Conservation (phyloP, 305 asterid species). For the Coffea humblotiana region DNA sequence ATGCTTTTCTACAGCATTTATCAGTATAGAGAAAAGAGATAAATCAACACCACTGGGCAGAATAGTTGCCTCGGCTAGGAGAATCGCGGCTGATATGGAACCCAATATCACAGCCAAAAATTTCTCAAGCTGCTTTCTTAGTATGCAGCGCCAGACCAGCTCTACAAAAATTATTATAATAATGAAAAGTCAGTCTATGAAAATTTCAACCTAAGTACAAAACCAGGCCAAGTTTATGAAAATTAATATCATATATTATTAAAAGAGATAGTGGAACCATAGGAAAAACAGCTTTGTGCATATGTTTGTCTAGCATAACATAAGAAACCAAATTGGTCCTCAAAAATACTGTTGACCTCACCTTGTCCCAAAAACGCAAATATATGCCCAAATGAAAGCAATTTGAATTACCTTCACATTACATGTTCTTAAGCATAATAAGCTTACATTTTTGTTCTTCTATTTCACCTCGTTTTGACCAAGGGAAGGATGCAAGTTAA, state of each 20-base stretch:
- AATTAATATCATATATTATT: neutral
- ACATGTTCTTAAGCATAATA: neutral
- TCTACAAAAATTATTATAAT: slow-evolving; percentile 35
- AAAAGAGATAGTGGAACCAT: neutral
- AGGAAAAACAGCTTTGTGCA: neutral
- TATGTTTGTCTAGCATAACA: slow-evolving; percentile 9
- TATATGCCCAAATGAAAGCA: neutral
- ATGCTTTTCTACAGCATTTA: slow-evolving; percentile 41
- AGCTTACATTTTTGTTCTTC: neutral
- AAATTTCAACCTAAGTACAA: slow-evolving; percentile 37
- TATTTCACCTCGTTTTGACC: neutral
- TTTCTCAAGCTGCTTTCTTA: slow-evolving; percentile 58
- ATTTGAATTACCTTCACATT: neutral
- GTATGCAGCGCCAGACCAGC: slow-evolving; percentile 68
- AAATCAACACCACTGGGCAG: slow-evolving; percentile 64
- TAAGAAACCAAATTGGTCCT: neutral
- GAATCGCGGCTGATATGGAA: slow-evolving; percentile 70
- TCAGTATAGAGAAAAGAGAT: slow-evolving; percentile 68
- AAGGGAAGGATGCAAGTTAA: neutral
- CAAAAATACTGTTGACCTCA: neutral
- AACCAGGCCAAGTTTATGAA: slow-evolving; percentile 63
- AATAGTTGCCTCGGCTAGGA: slow-evolving; percentile 80
- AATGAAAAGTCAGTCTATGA: neutral
- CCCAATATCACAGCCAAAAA: slow-evolving; percentile 60
- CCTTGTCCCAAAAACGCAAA: neutral